Evolutionary conservation across 768 basidiomycete species (phyloP).

Genomic region (Xerocomus brunneocitrinus): DNA sequence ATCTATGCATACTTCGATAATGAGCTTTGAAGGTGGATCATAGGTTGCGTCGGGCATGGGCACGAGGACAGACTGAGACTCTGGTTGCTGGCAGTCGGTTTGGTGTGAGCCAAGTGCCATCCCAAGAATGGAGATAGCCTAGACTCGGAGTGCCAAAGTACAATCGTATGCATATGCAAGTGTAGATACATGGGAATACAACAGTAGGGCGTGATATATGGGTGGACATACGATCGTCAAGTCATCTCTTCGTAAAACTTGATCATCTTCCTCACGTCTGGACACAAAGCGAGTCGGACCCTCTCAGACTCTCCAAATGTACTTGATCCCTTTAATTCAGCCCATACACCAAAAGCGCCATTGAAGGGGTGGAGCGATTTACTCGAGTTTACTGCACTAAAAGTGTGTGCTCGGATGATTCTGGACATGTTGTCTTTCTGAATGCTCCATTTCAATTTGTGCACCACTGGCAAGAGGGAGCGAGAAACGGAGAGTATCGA

Average conservation of each 20-base stretch:
- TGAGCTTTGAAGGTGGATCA: constrained; percentile 6
- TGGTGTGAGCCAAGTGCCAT: background rate
- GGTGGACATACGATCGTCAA: constrained; percentile 5
- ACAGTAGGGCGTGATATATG: background rate
- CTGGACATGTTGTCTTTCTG: constrained; percentile 59
- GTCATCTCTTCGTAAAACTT: constrained; percentile 51
- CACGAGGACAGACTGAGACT: background rate
- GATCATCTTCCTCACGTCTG: constrained; percentile 54
- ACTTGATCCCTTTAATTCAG: constrained; percentile 46
- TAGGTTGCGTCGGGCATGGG: constrained; percentile 4
- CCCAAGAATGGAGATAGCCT: constrained; percentile 5
- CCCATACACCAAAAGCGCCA: constrained; percentile 47
- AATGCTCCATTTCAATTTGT: constrained; percentile 67
- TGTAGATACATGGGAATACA: background rate
- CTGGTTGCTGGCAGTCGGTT: background rate
- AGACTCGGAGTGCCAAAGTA: background rate
- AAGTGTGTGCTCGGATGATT: constrained; percentile 42
- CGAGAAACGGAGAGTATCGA: constrained; percentile 54
- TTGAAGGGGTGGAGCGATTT: constrained; percentile 25
- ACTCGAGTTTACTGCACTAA: constrained; percentile 27
- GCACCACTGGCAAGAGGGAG: constrained; percentile 58
- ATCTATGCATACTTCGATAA: constrained; percentile 70
- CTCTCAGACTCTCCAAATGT: constrained; percentile 60
- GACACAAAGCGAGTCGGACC: constrained; percentile 64
- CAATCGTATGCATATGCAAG: no score